Evolutionary conservation across 2,329 filamentous ascomycete genomes (phyloP).

Genomic region (Cordyceps javanica): DNA sequence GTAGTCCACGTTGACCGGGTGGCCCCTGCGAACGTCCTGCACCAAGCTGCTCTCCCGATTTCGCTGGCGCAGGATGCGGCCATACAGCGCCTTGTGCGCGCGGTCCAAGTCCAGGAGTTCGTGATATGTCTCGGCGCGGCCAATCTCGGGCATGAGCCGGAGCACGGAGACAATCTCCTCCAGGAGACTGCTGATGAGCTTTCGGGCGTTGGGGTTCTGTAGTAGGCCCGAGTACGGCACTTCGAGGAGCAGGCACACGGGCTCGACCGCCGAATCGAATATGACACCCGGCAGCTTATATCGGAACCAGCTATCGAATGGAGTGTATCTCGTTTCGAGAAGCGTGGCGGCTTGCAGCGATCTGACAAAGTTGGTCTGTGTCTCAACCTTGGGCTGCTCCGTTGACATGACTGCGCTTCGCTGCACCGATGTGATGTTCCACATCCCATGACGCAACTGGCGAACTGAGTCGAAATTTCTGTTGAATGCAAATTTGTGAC

Average conservation of each 20-base stretch:
- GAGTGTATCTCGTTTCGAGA: constrained; percentile 14
- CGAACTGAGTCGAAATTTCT: constrained; percentile 33
- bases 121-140: constrained; percentile 50
- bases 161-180: constrained; percentile 70
- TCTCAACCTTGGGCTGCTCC: constrained; percentile 16
- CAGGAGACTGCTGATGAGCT: constrained; percentile 64
- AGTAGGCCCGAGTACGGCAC: constrained; percentile 66
- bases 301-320: constrained; percentile 54
- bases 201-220: constrained; percentile 58
- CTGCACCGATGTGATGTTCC: constrained; percentile 23
- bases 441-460: constrained; percentile 28
- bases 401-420: constrained; percentile 10
- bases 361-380: constrained; percentile 19
- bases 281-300: constrained; percentile 75
- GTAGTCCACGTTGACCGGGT: constrained; percentile 70
- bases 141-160: constrained; percentile 66
- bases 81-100: constrained; percentile 53
- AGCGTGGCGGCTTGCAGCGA: constrained; percentile 9
- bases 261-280: constrained; percentile 70
- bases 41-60: constrained; percentile 58
- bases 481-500: constrained; percentile 39
- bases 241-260: constrained; percentile 74
- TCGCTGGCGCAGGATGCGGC: constrained; percentile 36
- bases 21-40: constrained; percentile 54
- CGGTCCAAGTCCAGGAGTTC: constrained; percentile 51